Percentiles rank a stretch among this genome's conserved stretches.
Conservation (phyloP, 768 basidiomycete species). For the Termitomyces sp. region DNA sequence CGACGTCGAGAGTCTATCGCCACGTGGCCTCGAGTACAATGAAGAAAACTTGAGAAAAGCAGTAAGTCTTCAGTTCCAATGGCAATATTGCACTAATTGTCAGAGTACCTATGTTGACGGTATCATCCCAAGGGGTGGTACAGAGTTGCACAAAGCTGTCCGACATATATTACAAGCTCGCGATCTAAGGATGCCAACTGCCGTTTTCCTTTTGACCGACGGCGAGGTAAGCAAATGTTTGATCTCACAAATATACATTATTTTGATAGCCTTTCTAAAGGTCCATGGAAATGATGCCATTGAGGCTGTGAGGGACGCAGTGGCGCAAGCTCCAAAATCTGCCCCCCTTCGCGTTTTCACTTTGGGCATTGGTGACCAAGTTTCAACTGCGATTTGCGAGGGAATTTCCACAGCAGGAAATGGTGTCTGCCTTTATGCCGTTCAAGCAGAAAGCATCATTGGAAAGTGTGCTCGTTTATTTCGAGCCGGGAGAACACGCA, state of each 20-base stretch:
- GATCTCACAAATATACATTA: neutral
- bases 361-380: conserved; percentile 48
- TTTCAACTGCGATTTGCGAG: conserved; percentile 47
- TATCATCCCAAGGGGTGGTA: conserved; percentile 47
- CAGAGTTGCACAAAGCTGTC: conserved; percentile 42
- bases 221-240: conserved; percentile 32
- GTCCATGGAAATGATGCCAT: conserved; percentile 17
- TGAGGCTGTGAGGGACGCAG: conserved; percentile 22
- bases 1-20: conserved; percentile 26
- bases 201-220: conserved; percentile 55
- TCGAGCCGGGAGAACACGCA: conserved; percentile 42
- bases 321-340: conserved; percentile 20
- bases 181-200: conserved; percentile 31
- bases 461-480: conserved; percentile 46
- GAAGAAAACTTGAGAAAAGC: conserved; percentile 27
- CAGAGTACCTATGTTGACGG: conserved; percentile 33
- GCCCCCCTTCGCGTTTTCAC: conserved; percentile 46
- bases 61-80: conserved; percentile 20
- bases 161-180: conserved; percentile 30
- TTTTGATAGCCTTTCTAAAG: conserved; percentile 7
- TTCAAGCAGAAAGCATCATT: conserved; percentile 37
- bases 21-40: conserved; percentile 24
- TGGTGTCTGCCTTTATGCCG: conserved; percentile 44
- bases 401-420: conserved; percentile 50
- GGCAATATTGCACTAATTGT: neutral